Conservation (phyloP, 192 early-diverging fungal genomes). For the Coemansia asiatica region DNA sequence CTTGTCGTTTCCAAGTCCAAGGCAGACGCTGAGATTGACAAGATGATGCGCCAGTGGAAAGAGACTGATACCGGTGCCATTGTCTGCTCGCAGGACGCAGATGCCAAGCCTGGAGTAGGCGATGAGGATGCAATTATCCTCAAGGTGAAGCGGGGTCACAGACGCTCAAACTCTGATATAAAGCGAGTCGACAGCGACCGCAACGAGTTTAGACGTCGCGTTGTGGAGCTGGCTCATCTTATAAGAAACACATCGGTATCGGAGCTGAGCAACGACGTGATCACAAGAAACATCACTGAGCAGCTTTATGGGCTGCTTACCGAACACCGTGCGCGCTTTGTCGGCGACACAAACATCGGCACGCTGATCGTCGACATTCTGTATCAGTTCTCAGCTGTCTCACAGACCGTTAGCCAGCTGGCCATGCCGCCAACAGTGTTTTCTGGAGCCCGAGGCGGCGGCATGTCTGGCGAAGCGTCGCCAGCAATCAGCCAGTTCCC, state of each 20-base stretch:
- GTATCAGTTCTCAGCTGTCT: slow-evolving; percentile 54
- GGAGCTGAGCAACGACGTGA: slow-evolving; percentile 45
- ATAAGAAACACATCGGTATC: slow-evolving; percentile 48
- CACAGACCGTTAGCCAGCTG: slow-evolving; percentile 54
- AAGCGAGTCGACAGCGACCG: slow-evolving; percentile 42
- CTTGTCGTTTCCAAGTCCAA: slow-evolving; percentile 53
- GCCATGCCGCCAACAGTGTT: slow-evolving; percentile 22
- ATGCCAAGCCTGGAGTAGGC: slow-evolving; percentile 34
- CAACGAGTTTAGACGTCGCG: slow-evolving; percentile 50
- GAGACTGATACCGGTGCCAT: slow-evolving; percentile 39
- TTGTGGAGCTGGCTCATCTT: slow-evolving; percentile 40
- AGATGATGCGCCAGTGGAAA: slow-evolving; percentile 49
- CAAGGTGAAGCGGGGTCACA: slow-evolving; percentile 55
- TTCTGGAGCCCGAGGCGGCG: slow-evolving; percentile 21
- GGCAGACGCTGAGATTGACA: slow-evolving; percentile 52
- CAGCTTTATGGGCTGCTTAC: slow-evolving; percentile 54
- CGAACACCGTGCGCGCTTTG: slow-evolving; percentile 50
- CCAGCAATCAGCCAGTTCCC: slow-evolving; percentile 53
- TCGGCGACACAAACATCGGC: slow-evolving; percentile 41
- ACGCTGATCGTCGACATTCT: slow-evolving; percentile 53
- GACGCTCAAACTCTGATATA: slow-evolving; percentile 48
- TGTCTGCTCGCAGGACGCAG: slow-evolving; percentile 40
- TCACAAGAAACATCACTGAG: slow-evolving; percentile 44
- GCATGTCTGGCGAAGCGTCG: slow-evolving; percentile 47
- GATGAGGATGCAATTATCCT: slow-evolving; percentile 54